Evolutionary conservation across 2,329 filamentous ascomycete species (phyloP).

Genomic region (Arthrobotrys conoides): DNA sequence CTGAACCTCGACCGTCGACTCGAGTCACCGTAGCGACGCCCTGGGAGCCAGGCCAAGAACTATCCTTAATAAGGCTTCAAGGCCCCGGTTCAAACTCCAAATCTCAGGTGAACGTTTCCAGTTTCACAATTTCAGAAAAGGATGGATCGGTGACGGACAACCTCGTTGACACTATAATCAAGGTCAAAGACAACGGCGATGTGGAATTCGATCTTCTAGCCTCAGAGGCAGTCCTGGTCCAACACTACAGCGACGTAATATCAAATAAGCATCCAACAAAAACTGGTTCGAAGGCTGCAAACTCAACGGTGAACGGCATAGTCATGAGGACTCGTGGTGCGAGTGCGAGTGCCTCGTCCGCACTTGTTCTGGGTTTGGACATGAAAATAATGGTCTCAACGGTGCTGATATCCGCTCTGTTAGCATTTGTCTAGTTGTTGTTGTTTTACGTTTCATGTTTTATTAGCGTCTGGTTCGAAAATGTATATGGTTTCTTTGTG

Average conservation of each 20-base stretch:
- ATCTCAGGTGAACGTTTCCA: constrained; percentile 44
- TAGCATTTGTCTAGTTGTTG: neutral
- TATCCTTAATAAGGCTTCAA: constrained; percentile 46
- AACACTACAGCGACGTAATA: constrained; percentile 36
- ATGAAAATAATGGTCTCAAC: neutral
- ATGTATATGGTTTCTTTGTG: too few relatives aligned
- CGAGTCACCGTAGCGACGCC: constrained; percentile 40
- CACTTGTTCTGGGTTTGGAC: neutral
- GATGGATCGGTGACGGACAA: constrained; percentile 30
- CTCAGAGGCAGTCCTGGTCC: constrained; percentile 44
- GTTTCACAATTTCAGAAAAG: constrained; percentile 40
- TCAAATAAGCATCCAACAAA: constrained; percentile 51
- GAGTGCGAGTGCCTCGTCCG: neutral
- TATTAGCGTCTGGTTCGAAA: neutral
- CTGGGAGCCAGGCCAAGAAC: constrained; percentile 35
- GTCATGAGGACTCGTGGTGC: constrained; percentile 47
- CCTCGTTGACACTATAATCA: constrained; percentile 44
- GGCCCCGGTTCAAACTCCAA: constrained; percentile 52
- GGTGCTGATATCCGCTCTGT: neutral
- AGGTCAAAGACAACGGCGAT: constrained; percentile 26
- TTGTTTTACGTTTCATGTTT: neutral
- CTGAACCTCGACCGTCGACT: constrained; percentile 27
- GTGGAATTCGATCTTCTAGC: constrained; percentile 42
- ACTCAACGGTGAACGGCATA: constrained; percentile 29
- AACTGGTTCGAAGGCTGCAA: constrained; percentile 17